phyloP scores from a whole-genome alignment of 2,329 filamentous ascomycete species.

The Herpotrichia juniperi region DNA sequence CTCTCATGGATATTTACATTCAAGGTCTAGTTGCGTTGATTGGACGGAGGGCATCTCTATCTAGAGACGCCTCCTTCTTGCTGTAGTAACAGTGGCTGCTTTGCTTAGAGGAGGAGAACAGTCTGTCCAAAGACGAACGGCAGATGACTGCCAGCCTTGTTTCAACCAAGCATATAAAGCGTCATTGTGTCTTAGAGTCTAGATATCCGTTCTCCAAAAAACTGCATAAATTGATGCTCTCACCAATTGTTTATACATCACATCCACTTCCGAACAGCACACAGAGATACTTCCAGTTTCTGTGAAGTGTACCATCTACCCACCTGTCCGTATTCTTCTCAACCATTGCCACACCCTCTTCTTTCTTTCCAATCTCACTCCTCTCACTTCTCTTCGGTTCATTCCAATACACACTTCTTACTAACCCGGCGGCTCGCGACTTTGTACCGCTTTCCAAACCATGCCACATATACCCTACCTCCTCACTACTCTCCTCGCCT shows the following conservation, averaged over 20 bases:
- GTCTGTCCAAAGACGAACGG: not conserved
- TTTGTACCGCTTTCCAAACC: not conserved
- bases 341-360: not conserved
- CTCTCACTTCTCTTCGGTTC: not conserved
- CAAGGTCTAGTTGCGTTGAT: not conserved
- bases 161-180: not conserved
- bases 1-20: not conserved
- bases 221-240: no score
- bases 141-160: slow-evolving; percentile 1
- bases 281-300: not conserved
- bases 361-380: not conserved
- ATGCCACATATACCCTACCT: not conserved
- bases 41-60: not conserved
- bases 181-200: not conserved
- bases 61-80: slow-evolving; percentile 1
- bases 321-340: not conserved
- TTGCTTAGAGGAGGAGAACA: not conserved
- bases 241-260: no score
- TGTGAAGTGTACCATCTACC: not conserved
- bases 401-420: not conserved
- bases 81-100: slow-evolving; percentile 9
- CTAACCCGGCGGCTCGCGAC: not conserved
- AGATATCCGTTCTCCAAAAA: no score
- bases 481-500: slow-evolving; percentile 19
- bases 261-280: not conserved